Base-by-base conservation (phyloP, 2,329 filamentous ascomycete genomes). In the Neonectria ditissima region DNA sequence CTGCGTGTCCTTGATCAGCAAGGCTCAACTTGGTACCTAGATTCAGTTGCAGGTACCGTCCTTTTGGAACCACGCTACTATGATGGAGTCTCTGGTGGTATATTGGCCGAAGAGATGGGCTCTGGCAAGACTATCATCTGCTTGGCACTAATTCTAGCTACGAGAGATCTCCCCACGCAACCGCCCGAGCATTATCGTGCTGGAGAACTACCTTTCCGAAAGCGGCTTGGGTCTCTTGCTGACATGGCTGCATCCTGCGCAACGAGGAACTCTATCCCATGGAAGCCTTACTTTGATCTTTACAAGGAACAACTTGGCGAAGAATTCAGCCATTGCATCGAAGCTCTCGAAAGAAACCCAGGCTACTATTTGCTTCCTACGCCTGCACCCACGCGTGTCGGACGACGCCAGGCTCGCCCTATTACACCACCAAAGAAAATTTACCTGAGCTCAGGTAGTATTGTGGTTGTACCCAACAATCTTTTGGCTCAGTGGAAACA, bases 91-190 rank as follows among this genome's bases (percentile, higher is more conserved):
- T 84, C 86, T 62, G 94, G 94, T 34, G 95, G 94, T 3, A 91
- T 95, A 14, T 80, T 94, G 14, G 91, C 92, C 0, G 92, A 96
- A 74, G 90, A 92, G 67, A 94, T 94, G 92, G 91, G 91, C 6
- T 80, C 86, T 0, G 94, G 95, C 0, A 98, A 97, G 80, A 97
- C 95, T 0, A 79, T 97, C 26, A 97, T 97, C 11, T 95, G 92
- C 67, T 80, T 98, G 18, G 84, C 91, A 7, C 80, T 93, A 2
- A 89, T 97, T 41, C 81, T 97, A 26, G 90, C 93, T 3, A 97
- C 93, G 0, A 89, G 87, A 70, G 83, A 89, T 32, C 86, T 94
- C 65, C 86, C 89, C 11, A 87, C 92, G 5, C 79, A 83, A 18
- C 86, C 91, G 4, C 91, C 94, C 2, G 84, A 89, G 3, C 76